phyloP scores from a whole-genome alignment of 768 basidiomycete genomes.

The Phlegmacium glaucopus region DNA sequence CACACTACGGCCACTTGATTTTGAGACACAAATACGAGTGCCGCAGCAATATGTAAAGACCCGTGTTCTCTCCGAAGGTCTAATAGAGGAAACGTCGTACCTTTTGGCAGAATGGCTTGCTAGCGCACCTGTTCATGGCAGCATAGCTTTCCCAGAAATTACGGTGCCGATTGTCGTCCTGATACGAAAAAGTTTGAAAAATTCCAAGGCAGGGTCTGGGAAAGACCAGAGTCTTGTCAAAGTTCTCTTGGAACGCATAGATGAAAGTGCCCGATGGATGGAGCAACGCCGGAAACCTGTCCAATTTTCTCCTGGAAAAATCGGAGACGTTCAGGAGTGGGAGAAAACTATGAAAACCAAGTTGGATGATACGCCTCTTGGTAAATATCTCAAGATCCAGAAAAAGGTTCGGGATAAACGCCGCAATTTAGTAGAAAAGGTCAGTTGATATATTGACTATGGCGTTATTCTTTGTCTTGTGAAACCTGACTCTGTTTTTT shows the following conservation, averaged over 20 bases:
- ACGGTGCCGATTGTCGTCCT: conserved; percentile 72
- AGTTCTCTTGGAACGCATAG: conserved; percentile 79
- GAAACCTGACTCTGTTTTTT: conserved; percentile 14
- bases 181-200: conserved; percentile 75
- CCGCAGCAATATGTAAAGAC: conserved; percentile 90
- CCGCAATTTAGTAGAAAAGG: conserved; percentile 72
- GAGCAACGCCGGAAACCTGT: conserved; percentile 68
- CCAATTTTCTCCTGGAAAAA: conserved; percentile 69
- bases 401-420: conserved; percentile 77
- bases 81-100: conserved; percentile 80
- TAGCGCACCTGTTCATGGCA: conserved; percentile 66
- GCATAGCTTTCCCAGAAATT: conserved; percentile 93
- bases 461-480: conserved; percentile 3
- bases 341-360: conserved; percentile 54
- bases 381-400: conserved; percentile 77
- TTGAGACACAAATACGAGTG: conserved; percentile 82
- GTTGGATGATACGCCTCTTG: conserved; percentile 71
- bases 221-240: conserved; percentile 70
- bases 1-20: conserved; percentile 84
- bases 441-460: conserved; percentile 21
- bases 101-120: conserved; percentile 82
- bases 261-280: conserved; percentile 80
- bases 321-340: conserved; percentile 72
- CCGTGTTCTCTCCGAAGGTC: conserved; percentile 75
- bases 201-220: conserved; percentile 31